Evolutionary conservation across 2,329 filamentous ascomycete genomes (phyloP).

Genomic region (Aspergillus pseudotamarii): DNA sequence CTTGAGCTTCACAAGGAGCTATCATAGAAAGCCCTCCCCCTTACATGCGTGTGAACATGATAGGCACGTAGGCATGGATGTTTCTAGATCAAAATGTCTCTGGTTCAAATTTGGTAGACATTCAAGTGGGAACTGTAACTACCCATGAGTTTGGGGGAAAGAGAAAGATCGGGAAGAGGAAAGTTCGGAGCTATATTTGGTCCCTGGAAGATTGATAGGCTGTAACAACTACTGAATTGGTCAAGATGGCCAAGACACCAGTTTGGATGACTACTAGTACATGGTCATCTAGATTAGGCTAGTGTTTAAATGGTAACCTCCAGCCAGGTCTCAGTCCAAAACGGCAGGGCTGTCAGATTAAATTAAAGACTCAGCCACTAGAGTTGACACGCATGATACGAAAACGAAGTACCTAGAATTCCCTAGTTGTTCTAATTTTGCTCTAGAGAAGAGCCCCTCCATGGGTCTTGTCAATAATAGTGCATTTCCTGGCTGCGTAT

Average conservation of each 20-base stretch:
- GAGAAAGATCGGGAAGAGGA: background rate
- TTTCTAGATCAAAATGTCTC: background rate
- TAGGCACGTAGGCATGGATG: background rate
- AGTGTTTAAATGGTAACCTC: background rate
- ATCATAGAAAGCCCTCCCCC: background rate
- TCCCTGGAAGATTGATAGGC: background rate
- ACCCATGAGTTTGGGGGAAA: background rate
- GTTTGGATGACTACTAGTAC: background rate
- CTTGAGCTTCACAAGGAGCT: background rate
- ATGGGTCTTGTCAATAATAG: background rate
- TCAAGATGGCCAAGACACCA: background rate
- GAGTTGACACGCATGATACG: background rate
- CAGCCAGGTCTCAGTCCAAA: background rate
- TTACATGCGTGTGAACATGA: background rate
- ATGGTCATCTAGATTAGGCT: background rate
- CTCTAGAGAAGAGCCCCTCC: background rate
- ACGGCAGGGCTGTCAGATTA: constrained; percentile 1
- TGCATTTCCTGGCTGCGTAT: background rate
- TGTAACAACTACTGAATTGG: background rate
- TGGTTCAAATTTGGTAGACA: too few species aligned
- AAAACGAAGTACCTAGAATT: background rate
- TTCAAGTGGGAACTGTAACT: too few species aligned
- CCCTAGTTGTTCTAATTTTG: background rate
- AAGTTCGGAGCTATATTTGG: background rate
- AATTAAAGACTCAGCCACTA: constrained; percentile 3